Evolutionary conservation across 352 stramenopile species (phyloP), one percentile per base, ranked within the genome.

Genomic region (Elongisporangium anandrum): DNA sequence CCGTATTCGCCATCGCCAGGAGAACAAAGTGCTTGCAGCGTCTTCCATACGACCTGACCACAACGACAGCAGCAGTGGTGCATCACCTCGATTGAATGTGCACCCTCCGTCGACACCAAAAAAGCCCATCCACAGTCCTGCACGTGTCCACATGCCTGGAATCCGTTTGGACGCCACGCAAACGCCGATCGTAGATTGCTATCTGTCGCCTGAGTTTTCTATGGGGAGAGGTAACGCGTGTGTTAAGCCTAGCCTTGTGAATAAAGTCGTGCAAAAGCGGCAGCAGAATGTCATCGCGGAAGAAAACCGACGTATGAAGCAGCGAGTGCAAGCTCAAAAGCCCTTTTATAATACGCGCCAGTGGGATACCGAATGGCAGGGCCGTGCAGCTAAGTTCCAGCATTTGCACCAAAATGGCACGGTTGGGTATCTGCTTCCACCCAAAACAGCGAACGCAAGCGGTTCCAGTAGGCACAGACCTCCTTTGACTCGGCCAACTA

Each of bases 351-450:
- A 86, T 55, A 77, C 79, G 3, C 79, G 77, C 59, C 81, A 87
- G 59, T 93, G 83, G 81, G 83, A 91, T 54, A 57, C 64, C 4
- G 81, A 93, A 47, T 93, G 81, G 79, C 77, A 88, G 51, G 58
- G 85, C n/a, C 62, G 70, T 17, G 56, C 59, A 2, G 58, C 76
- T 21, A 88, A 79, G 59, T 90, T 90, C 41, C 64, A 70, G 16
- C 83, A 91, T 38, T 47, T 93, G 21, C 81, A 69, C 6, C 75
- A 90, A 56, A 75, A 93, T 24, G 72, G 75, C 2, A 93, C 83
- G 3, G 71, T 90, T 3, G 83, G 83, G 0, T 85, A 93, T 52
- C 55, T 93, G 63, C 54, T 87, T 3, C 79, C 83, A 53, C 52
- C 63, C 1, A 77, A 72, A 59, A 69, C 60, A 19, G 51, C 65